Conservation (phyloP, 164 flowering plant genomes). For the Sedum album region DNA sequence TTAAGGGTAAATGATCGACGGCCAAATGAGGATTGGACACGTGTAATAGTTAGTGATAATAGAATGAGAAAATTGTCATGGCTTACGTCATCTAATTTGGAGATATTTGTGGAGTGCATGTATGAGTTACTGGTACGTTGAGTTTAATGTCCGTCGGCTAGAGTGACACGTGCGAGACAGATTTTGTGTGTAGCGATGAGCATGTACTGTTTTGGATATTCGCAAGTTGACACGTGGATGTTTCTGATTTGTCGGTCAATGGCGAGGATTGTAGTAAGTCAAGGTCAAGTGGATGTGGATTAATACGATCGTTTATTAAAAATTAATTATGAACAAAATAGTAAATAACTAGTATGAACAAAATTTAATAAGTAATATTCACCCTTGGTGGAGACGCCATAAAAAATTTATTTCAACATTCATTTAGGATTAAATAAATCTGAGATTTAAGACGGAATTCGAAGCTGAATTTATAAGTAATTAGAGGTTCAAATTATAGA, state of each 20-base stretch:
- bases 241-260: background rate
- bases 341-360: too few relatives aligned
- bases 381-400: too few relatives aligned
- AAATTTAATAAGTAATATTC: too few relatives aligned
- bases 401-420: too few relatives aligned
- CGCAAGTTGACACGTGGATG: background rate
- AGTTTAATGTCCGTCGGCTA: background rate
- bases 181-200: constrained; percentile 1
- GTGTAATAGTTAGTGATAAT: background rate
- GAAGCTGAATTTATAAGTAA: too few relatives aligned
- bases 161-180: background rate
- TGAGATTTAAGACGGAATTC: too few relatives aligned
- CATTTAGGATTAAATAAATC: too few relatives aligned
- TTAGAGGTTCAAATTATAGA: too few relatives aligned
- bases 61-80: background rate
- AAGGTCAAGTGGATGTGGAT: background rate
- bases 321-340: too few relatives aligned
- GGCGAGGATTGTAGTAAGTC: background rate
- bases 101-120: background rate
- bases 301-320: too few relatives aligned
- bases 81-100: constrained; percentile 6
- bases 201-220: background rate
- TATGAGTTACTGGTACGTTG: background rate
- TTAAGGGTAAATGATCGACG: constrained; percentile 4
- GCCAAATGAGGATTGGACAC: background rate